Conservation (phyloP, 2,329 filamentous ascomycete species). For the Colletotrichum sp. region DNA sequence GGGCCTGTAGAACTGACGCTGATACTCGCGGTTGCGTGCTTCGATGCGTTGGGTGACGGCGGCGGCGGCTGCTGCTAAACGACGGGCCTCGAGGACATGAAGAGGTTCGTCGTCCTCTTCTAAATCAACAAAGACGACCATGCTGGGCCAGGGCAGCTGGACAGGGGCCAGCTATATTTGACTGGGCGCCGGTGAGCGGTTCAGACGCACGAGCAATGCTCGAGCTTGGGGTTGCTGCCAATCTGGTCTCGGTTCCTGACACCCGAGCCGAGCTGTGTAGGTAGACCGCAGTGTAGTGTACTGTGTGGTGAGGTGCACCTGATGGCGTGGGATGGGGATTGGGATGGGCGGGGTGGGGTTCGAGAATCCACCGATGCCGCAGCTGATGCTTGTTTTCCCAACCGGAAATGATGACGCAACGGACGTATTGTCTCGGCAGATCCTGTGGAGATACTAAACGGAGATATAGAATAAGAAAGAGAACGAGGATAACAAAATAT, state of each 20-base stretch:
- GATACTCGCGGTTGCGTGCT: not conserved
- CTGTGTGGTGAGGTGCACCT: not conserved
- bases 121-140: slow-evolving; percentile 28
- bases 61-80: slow-evolving; percentile 6
- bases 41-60: slow-evolving; percentile 9
- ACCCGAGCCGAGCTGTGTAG: slow-evolving; percentile 9
- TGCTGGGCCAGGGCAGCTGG: not conserved
- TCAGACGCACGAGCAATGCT: not conserved
- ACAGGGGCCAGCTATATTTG: not conserved
- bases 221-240: slow-evolving; percentile 5
- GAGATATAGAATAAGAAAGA: not conserved
- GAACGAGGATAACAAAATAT: not conserved
- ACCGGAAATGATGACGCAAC: slow-evolving; percentile 12
- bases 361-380: slow-evolving; percentile 18
- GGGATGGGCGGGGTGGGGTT: slow-evolving; percentile 12
- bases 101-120: slow-evolving; percentile 24
- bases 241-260: slow-evolving; percentile 11
- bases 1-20: not conserved
- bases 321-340: not conserved
- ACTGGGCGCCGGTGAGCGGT: not conserved
- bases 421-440: slow-evolving; percentile 3
- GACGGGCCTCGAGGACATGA: slow-evolving; percentile 10
- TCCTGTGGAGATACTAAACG: not conserved
- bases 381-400: not conserved
- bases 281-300: not conserved